These are phyloP conservation scores for Elsinoe necatrix DNA, from an alignment of 2,329 filamentous ascomycete species.

Conservation along the genomic window DNA sequence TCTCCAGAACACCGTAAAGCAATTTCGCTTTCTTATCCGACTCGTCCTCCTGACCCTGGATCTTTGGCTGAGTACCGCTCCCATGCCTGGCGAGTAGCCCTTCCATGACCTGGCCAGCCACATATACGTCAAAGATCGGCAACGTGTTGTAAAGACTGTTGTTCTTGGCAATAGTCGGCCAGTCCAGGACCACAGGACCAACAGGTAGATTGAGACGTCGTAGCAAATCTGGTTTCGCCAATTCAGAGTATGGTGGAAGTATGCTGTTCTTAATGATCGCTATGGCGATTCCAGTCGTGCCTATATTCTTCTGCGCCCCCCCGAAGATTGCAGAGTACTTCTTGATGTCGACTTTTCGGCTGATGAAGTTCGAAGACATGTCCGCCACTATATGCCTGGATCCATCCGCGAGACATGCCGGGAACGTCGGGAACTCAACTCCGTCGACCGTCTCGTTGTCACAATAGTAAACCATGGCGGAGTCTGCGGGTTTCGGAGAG, in stretches of 20 bases:
- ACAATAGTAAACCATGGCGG: conserved; percentile 75
- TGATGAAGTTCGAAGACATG: conserved; percentile 92
- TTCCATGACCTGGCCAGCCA: conserved; percentile 81
- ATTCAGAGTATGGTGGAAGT: conserved; percentile 56
- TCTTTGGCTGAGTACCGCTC: conserved; percentile 45
- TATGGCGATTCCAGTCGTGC: conserved; percentile 76
- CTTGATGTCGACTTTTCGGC: conserved; percentile 63
- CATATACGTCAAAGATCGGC: conserved; percentile 88
- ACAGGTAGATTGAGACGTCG: conserved; percentile 68
- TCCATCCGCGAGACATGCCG: conserved; percentile 49
- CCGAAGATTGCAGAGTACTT: conserved; percentile 82
- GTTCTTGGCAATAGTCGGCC: conserved; percentile 79
- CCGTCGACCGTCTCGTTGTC: conserved; percentile 93
- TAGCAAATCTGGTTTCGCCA: conserved; percentile 61
- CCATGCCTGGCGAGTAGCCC: conserved; percentile 56
- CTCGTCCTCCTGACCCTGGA: conserved; percentile 67
- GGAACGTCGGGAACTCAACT: conserved; percentile 75
- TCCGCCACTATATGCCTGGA: conserved; percentile 74
- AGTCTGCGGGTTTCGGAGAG: conserved; percentile 51
- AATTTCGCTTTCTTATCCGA: conserved; percentile 64
- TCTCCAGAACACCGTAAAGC: conserved; percentile 72
- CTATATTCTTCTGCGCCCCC: conserved; percentile 91
- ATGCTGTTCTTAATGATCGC: conserved; percentile 75
- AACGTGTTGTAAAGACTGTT: conserved; percentile 95
- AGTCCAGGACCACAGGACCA: conserved; percentile 71